Evolutionary conservation across 768 basidiomycete genomes (phyloP), one percentile per base, ranked within the genome.

Genomic region (Tephrocybe sp.): DNA sequence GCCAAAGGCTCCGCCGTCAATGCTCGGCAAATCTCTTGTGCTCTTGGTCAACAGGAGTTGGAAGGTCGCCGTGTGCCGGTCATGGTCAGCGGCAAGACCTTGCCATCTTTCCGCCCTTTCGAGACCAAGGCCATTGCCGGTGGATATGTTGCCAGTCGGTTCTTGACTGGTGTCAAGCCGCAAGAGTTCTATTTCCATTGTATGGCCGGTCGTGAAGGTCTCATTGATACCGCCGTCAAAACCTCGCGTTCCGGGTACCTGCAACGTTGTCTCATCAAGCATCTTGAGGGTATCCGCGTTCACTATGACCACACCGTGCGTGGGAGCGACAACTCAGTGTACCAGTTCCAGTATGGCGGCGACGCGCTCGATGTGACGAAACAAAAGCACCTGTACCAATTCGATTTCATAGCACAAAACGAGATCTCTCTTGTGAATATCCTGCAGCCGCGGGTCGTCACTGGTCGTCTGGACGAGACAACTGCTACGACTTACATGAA

Each of bases 141-240:
- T 62, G 97, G 97, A 7, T 99, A 96, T 66, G 91, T 99, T 38
- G 94, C 92, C 12, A 97, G 96, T 66, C 92, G 97, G 28, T 99
- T 99, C 79, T 80, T 99, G 75, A 98, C 97, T 6, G 97, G 97
- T 47, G 85, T 99, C 66, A 91, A 89, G 59, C 97, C 97, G 0
- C 97, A 99, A 65, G 97, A 99, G 67, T 99, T 98, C 71, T 99
- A 97, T 74, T 99, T 99, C 79, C 97, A 99, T 71, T 98, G 97
- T 65, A 99, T 99, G 97, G 97, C 97, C 50, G 97, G 97, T 44
- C 84, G 97, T 59, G 97, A 99, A 74, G 97, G 97, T 63, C 80
- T 99, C 31, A 99, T 99, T 62, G 97, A 99, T 63, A 99, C 97
- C 5, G 97, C 97, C 30, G 96, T 99, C 66, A 99, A 99, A 74